A percentile compares a stretch with the other conserved stretches of the same genome.
Evolutionary conservation across 2,329 filamentous ascomycete genomes (phyloP).

Genomic region (Phyllosticta capitalensis): DNA sequence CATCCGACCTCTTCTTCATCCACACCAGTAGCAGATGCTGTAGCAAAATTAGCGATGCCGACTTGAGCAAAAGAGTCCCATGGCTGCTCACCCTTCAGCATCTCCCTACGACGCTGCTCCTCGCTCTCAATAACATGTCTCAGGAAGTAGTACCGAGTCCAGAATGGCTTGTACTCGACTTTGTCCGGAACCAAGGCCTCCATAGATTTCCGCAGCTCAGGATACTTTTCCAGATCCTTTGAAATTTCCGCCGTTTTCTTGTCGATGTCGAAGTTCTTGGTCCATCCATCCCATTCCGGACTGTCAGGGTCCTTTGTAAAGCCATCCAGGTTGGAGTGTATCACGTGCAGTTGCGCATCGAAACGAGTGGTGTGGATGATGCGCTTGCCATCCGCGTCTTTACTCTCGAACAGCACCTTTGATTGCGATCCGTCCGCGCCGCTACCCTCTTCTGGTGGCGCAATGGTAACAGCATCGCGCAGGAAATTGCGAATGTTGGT

Average conservation of each 20-base stretch:
- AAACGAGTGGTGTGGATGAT: conserved; percentile 92
- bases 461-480: conserved; percentile 79
- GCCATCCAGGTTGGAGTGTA: conserved; percentile 72
- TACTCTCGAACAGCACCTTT: conserved; percentile 82
- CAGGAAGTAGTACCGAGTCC: conserved; percentile 92
- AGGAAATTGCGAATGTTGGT: conserved; percentile 83
- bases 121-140: conserved; percentile 88
- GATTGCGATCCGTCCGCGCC: conserved; percentile 34
- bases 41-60: not conserved
- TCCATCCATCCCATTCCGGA: conserved; percentile 66
- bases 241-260: conserved; percentile 77
- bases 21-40: conserved; percentile 32
- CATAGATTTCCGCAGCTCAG: conserved; percentile 80
- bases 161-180: conserved; percentile 84
- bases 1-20: conserved; percentile 62
- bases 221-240: conserved; percentile 72
- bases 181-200: conserved; percentile 89
- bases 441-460: conserved; percentile 51
- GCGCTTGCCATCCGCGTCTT: conserved; percentile 78
- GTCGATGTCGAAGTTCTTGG: conserved; percentile 66
- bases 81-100: conserved; percentile 66
- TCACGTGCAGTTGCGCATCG: conserved; percentile 90
- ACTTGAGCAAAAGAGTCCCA: not conserved
- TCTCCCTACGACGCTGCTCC: conserved; percentile 76
- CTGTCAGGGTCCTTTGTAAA: conserved; percentile 75